Evolutionary conservation across 2,329 filamentous ascomycete genomes (phyloP).

Genomic region (Trichoderma cornu-damae): DNA sequence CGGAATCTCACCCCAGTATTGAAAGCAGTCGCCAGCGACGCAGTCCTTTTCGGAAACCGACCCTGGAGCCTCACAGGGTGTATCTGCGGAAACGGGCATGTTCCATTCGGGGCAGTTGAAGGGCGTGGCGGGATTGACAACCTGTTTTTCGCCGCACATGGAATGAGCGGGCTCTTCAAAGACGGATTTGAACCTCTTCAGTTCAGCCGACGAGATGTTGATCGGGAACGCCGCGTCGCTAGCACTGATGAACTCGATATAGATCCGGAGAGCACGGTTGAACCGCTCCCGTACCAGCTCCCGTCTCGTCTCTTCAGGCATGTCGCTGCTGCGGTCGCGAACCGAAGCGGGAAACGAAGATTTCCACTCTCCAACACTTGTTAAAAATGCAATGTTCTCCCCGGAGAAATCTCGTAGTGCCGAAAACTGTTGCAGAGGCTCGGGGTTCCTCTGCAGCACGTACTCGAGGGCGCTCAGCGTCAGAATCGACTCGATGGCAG

Average conservation of each 20-base stretch:
- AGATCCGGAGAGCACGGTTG: conserved; percentile 56
- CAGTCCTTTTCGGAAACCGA: background rate
- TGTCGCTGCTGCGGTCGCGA: conserved; percentile 20
- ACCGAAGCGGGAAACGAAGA: conserved; percentile 28
- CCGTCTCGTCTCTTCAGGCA: conserved; percentile 21
- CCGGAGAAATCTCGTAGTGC: conserved; percentile 63
- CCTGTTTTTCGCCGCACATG: conserved; percentile 34
- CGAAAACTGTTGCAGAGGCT: conserved; percentile 58
- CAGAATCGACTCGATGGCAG: conserved; percentile 40
- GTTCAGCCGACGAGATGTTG: conserved; percentile 54
- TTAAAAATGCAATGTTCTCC: conserved; percentile 65
- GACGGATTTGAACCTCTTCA: conserved; percentile 47
- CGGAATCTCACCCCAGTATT: conserved; percentile 42
- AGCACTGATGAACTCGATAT: conserved; percentile 54
- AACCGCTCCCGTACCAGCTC: conserved; percentile 45
- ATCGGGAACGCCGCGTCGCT: conserved; percentile 59
- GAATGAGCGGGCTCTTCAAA: conserved; percentile 49
- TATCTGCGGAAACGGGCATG: background rate
- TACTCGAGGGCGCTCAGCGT: conserved; percentile 60
- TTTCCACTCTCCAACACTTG: conserved; percentile 54
- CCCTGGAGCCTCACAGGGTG: background rate
- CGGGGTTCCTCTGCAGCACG: conserved; percentile 53
- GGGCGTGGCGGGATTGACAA: conserved; percentile 36
- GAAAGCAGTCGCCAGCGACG: conserved; percentile 17
- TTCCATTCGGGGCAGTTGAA: conserved; percentile 28